A percentile compares a stretch with the other conserved stretches of the same genome.
Evolutionary conservation across 768 basidiomycete genomes (phyloP).

Genomic region (Clavulina sp.): DNA sequence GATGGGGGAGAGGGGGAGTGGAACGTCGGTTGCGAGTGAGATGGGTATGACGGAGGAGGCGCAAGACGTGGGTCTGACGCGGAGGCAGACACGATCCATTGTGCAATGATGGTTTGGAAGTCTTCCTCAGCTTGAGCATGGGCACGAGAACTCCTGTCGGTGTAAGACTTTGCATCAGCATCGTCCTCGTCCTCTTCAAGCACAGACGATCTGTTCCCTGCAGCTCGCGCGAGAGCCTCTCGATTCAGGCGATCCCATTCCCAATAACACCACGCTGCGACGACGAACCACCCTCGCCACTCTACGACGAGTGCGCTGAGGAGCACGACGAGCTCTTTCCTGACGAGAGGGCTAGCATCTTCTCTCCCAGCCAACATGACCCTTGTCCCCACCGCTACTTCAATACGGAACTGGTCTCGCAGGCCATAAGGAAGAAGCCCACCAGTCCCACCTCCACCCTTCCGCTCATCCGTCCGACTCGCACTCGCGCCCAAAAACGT

Average conservation of each 20-base stretch:
- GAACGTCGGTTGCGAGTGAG: too few species aligned
- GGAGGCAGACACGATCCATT: conserved; percentile 47
- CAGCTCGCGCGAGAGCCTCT: background rate
- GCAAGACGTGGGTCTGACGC: conserved; percentile 23
- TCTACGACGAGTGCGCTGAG: conserved; percentile 89
- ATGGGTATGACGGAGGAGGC: too few species aligned
- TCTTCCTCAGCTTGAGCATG: too few species aligned
- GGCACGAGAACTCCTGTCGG: too few species aligned
- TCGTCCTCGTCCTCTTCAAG: conserved; percentile 5
- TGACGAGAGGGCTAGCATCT: conserved; percentile 90
- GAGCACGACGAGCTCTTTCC: conserved; percentile 82
- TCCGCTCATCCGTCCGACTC: conserved; percentile 42
- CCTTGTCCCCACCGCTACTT: conserved; percentile 81
- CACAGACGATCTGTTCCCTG: background rate
- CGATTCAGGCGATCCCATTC: conserved; percentile 44
- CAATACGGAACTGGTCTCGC: conserved; percentile 47
- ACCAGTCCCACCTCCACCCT: conserved; percentile 73
- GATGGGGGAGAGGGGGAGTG: too few species aligned
- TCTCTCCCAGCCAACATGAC: conserved; percentile 78
- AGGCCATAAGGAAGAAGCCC: conserved; percentile 60
- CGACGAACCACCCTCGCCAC: conserved; percentile 90
- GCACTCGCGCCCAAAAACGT: conserved; percentile 87
- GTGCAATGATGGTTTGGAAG: conserved; percentile 48
- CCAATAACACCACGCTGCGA: conserved; percentile 94
- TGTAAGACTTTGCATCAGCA: background rate